These are phyloP conservation scores for Schizophyllum commune DNA, from an alignment of 1,284 basidiomycete genomes.

Conservation along the genomic window DNA sequence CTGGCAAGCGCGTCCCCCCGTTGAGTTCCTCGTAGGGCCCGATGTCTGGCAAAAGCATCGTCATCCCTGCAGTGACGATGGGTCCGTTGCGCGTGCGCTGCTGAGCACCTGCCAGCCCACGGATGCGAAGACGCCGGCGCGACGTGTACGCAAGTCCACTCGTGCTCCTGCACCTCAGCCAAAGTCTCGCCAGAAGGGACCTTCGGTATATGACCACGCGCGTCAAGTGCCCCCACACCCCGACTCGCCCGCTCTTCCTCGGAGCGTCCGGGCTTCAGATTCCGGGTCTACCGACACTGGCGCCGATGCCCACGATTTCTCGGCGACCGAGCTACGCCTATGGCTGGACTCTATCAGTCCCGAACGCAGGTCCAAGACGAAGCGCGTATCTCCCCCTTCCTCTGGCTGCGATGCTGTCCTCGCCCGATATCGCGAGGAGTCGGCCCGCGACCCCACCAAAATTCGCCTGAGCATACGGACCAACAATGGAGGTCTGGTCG, in stretches of 20 bases:
- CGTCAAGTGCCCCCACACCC: neutral
- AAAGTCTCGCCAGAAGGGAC: neutral
- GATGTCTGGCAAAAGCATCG: neutral
- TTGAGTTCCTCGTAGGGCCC: neutral
- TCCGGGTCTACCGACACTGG: too few species aligned
- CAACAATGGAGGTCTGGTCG: neutral
- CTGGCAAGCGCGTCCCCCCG: neutral
- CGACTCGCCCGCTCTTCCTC: too few species aligned
- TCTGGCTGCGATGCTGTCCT: too few species aligned
- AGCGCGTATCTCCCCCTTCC: too few species aligned
- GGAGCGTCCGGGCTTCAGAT: too few species aligned
- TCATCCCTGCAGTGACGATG: neutral
- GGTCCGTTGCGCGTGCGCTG: neutral
- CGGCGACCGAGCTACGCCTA: too few species aligned
- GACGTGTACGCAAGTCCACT: neutral
- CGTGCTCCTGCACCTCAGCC: neutral
- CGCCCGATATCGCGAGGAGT: too few species aligned
- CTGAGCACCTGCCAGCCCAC: neutral
- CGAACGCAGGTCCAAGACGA: too few species aligned
- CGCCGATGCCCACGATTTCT: too few species aligned
- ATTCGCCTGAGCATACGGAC: too few species aligned
- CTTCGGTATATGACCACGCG: neutral
- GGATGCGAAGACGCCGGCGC: neutral
- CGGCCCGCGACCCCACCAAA: too few species aligned
- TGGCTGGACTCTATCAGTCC: too few species aligned